Conservation (phyloP, 2,329 filamentous ascomycete genomes). For the Cladosporium velox region DNA sequence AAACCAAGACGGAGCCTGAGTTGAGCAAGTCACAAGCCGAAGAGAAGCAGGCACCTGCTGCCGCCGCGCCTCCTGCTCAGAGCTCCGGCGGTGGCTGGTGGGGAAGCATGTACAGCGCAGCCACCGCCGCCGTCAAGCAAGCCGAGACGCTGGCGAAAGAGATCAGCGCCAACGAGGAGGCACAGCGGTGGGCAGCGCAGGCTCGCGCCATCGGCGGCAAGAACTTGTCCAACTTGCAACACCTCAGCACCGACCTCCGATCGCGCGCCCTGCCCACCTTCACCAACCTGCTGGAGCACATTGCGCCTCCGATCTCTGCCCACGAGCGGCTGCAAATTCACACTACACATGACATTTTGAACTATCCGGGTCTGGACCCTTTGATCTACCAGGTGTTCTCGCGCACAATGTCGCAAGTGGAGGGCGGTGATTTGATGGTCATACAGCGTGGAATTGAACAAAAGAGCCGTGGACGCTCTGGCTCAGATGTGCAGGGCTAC, state of each 20-base stretch:
- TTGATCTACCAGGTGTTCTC: constrained; percentile 90
- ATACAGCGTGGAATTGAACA: constrained; percentile 91
- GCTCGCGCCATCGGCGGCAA: constrained; percentile 64
- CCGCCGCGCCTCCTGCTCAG: background rate
- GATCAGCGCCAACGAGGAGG: constrained; percentile 94
- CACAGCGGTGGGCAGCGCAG: constrained; percentile 93
- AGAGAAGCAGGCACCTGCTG: constrained; percentile 24
- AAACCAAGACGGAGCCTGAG: constrained; percentile 18
- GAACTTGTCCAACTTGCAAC: constrained; percentile 29
- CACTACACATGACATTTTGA: constrained; percentile 91
- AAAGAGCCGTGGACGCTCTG: constrained; percentile 60
- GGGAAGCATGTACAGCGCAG: constrained; percentile 82
- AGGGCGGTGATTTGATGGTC: constrained; percentile 91
- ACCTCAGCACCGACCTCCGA: constrained; percentile 61
- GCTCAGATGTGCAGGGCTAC: constrained; percentile 59
- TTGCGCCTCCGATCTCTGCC: constrained; percentile 93
- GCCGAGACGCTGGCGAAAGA: constrained; percentile 92
- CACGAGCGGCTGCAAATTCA: constrained; percentile 97
- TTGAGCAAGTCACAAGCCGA: constrained; percentile 35
- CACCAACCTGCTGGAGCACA: constrained; percentile 88
- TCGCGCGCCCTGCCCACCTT: constrained; percentile 90
- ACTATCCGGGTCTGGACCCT: constrained; percentile 91
- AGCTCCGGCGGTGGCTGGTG: constrained; percentile 71
- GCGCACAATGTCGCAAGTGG: constrained; percentile 97
- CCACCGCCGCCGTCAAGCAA: constrained; percentile 82